Evolutionary conservation across 768 basidiomycete species (phyloP), one percentile per base, ranked within the genome.

Genomic region (Multifurca ochricompacta): DNA sequence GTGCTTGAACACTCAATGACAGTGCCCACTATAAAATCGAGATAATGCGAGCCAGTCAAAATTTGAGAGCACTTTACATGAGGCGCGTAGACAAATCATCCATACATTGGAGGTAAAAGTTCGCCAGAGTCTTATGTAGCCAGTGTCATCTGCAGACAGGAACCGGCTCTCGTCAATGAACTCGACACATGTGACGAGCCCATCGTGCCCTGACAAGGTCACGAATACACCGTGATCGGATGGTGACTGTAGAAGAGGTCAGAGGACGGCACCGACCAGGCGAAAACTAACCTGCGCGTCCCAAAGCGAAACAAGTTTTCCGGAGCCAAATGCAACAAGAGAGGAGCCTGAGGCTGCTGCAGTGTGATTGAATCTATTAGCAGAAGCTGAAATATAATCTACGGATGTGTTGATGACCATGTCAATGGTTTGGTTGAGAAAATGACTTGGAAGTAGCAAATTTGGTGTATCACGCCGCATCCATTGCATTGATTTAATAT

Each of bases 131-230:
- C 75, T 73, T 10, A 92, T 62, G 8, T 68, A 66, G 2, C 95
- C 95, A 55, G 74, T 75, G 53, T 89, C 82, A 67, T 96, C 93
- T 44, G 84, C 87, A 46, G 81, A 85, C 34, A 83, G 69, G 54
- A 97, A 71, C 4, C 68, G 44, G 8, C 74, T 68, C 14, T 77
- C 68, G 4, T 70, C 65, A 6, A 83, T 60, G 63, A 91, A 93
- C 41, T 80, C 81, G 41, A 93, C 76, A 42, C 82, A 85, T 19
- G 92, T 92, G 19, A 98, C 79, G 16, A 79, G 64, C 9, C 81
- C 82, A 42, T 78, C 68, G 63, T 94, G 91, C 3, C 84, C 91
- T 1, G 83, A 78, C 6, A 97, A 74, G 1, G 91, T 94, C 51
- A 76, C 70, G 18, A 71, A 70, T 27, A 94, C 74, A 1, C 87